Evolutionary conservation across 2,329 filamentous ascomycete genomes (phyloP), one percentile per base, ranked within the genome.

Genomic region (Aspergillus sp.): DNA sequence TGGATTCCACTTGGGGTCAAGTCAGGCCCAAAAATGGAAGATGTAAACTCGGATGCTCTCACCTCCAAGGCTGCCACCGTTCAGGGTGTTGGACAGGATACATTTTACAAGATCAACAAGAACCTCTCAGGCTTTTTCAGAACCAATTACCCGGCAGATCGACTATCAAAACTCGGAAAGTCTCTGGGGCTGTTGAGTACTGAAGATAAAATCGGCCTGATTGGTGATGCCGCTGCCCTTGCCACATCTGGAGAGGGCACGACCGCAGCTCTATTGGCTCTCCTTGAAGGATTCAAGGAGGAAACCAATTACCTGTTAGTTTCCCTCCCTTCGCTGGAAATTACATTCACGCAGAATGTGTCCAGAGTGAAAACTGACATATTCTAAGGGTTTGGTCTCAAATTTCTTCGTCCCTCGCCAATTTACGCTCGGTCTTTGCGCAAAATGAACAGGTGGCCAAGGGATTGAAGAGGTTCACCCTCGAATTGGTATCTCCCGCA

Each of bases 21-120:
- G 74, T 90, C 91, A 55, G 91, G 91, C 69, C 80, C 83, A 42
- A 83, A 88, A 22, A 80, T 87, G 32, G 79, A 86, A 36, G 85
- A 84, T 7, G 81, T 89, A 55, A 81, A 88, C 59, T 81, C 85
- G 20, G 81, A 88, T 42, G 88, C 91, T 54, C 81, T 99, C 49
- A 90, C 87, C 0, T 80, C 84, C 58, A 97, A 91, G 78, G 84
- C 90, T 67, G 88, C 92, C 57, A 92, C 87, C 12, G 85, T 98
- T 58, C 82, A 84, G 53, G 74, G 71, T 31, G 64, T 80, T 52
- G 88, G 89, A 61, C 81, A 96, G 58, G 86, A 92, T 65, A 84
- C 86, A 45, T 97, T 96, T 75, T 99, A 98, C 80, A 96, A 96
- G 80, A 82, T 99, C 69, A 99, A 99, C 81, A 87, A 89, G 61